Evolutionary conservation across 2,329 filamentous ascomycete species (phyloP), one percentile per base, ranked within the genome.

Genomic region (Huntiella moniliformis): DNA sequence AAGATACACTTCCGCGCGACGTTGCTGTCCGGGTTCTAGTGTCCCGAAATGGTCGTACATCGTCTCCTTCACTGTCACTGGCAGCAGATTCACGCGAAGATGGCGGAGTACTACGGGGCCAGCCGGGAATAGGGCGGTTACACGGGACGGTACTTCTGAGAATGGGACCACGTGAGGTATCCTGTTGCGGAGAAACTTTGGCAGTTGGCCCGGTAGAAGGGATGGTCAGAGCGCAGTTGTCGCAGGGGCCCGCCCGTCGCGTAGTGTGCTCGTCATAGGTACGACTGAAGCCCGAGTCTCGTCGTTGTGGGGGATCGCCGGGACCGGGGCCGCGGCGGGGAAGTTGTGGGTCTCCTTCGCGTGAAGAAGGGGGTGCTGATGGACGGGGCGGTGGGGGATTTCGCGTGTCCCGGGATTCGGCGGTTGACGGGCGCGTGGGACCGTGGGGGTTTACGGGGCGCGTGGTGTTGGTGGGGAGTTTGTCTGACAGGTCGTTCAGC

Each of bases 241-340:
- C 73, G 56, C 77, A 81, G 16, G 76, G 75, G 5, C 69, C 72
- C 44, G 75, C 73, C 48, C 71, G 70, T 57, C 70, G 73, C 38
- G 71, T 77, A 18, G 75, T 74, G n/a, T 70, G 71, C 50, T 78
- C 74, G 53, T 78, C 74, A 52, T 79, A 79, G 0, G 74, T 79
- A 54, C 69, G 68, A 48, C 67, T 66, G 53, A 77, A 79, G 56
- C 68, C 71, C 17, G 73, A 73, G 50, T 77, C 73, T 48, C 68
- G 67, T 32, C 69, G 66, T 12, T 28, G 59, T 53, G 35, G 61
- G 58, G 37, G 54, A 52, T 44, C 56, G 57, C 12, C 63, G 58
- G 13, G 59, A 41, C 67, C 64, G 2, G 70, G 73, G 57, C 12
- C 63, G 58, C 15, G 59, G 41, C 67, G 64, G 2, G 70, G 73